Conservation (phyloP, 2,329 filamentous ascomycete genomes). For the Colletotrichum spaethianum region DNA sequence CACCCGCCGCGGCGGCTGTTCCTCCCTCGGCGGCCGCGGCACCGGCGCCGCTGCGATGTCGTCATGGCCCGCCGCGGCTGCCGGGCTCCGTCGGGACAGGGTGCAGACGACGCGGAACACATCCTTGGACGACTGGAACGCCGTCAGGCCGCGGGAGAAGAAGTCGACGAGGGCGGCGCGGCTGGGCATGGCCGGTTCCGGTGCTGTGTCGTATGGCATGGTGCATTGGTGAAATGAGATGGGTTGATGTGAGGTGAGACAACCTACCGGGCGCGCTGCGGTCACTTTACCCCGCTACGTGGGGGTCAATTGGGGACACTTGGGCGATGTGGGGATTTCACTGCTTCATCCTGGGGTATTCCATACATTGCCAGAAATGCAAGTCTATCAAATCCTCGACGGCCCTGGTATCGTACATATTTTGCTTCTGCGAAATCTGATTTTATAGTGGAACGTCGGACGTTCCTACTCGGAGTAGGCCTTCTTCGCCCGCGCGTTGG, state of each 20-base stretch:
- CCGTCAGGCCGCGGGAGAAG: slow-evolving; percentile 60
- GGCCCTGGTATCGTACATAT: background rate
- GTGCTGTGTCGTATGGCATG: background rate
- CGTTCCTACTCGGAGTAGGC: background rate
- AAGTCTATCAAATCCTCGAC: slow-evolving; percentile 3
- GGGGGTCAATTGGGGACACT: slow-evolving; percentile 15
- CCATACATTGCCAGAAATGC: background rate
- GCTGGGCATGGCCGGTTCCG: slow-evolving; percentile 32
- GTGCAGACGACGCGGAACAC: slow-evolving; percentile 63
- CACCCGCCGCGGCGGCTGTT: slow-evolving; percentile 38
- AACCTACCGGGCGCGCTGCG: background rate
- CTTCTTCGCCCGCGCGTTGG: background rate
- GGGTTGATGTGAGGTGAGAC: slow-evolving; percentile 17
- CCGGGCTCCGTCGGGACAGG: slow-evolving; percentile 45
- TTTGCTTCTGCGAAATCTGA: background rate
- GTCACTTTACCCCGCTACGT: slow-evolving; percentile 38
- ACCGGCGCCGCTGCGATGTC: slow-evolving; percentile 42
- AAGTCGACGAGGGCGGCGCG: slow-evolving; percentile 53
- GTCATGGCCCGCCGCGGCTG: background rate
- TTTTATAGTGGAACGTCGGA: background rate
- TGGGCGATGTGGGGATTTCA: background rate
- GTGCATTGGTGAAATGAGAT: background rate
- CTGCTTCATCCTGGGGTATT: background rate
- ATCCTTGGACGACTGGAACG: slow-evolving; percentile 60
- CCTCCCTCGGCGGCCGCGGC: slow-evolving; percentile 20